Conservation (phyloP, 345 rosid genomes). For the Sisymbrium irio region DNA sequence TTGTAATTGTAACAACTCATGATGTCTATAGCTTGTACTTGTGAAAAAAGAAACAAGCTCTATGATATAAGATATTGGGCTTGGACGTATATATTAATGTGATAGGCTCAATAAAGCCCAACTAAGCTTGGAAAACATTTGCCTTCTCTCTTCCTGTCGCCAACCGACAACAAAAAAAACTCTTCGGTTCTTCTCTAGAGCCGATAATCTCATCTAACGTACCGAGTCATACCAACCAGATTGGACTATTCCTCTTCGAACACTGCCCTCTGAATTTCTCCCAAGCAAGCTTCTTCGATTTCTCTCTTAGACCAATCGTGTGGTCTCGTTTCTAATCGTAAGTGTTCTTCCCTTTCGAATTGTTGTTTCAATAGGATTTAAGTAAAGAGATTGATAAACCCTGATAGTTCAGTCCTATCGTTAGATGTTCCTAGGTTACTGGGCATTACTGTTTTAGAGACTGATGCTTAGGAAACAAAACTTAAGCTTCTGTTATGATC, state of each 20-base stretch:
- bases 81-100: not conserved
- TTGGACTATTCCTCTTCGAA: not conserved
- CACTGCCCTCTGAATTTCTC: constrained; percentile 5
- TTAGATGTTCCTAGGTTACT: constrained; percentile 11
- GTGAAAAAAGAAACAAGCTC: not conserved
- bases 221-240: constrained; percentile 14
- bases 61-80: not conserved
- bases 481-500: constrained; percentile 1
- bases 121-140: not conserved
- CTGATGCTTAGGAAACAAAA: not conserved
- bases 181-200: constrained; percentile 2
- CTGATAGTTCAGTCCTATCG: not conserved
- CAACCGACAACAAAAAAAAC: not conserved
- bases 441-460: not conserved
- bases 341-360: not conserved
- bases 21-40: not conserved
- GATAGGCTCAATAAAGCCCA: not conserved
- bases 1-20: not conserved
- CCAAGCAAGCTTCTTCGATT: constrained; percentile 13
- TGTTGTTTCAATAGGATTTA: not conserved
- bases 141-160: not conserved
- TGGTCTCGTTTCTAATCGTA: constrained; percentile 10
- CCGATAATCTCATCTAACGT: not conserved
- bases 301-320: not conserved
- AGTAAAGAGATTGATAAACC: constrained; percentile 11